Conservation (phyloP, 805 yeast species). For the Teunomyces barrocoloradensis region DNA sequence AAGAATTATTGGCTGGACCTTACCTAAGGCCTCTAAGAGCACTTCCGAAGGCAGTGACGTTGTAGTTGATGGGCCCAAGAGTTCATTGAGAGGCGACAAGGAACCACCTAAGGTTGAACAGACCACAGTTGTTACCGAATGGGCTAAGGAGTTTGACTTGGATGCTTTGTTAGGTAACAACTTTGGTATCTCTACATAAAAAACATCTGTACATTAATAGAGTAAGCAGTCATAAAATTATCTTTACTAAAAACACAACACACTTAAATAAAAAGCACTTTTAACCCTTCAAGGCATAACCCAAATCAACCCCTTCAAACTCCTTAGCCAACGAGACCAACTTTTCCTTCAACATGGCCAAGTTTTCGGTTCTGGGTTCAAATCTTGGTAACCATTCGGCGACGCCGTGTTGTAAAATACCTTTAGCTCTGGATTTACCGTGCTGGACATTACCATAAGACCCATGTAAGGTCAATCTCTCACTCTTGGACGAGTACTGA, state of each 20-base stretch:
- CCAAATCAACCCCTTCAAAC: constrained; percentile 32
- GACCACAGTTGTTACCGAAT: constrained; percentile 77
- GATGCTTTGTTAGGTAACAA: constrained; percentile 67
- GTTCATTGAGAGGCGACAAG: constrained; percentile 41
- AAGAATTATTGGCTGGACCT: constrained; percentile 84
- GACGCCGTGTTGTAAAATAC: constrained; percentile 55
- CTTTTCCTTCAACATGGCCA: constrained; percentile 26
- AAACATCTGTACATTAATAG: constrained; percentile 1
- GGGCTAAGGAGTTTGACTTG: constrained; percentile 94
- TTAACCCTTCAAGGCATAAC: constrained; percentile 39
- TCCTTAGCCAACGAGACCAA: constrained; percentile 28
- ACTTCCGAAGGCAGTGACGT: constrained; percentile 20
- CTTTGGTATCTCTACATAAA: constrained; percentile 29
- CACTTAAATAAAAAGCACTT: background rate
- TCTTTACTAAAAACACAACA: background rate
- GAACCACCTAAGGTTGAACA: constrained; percentile 54
- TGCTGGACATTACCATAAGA: constrained; percentile 44
- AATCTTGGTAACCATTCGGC: constrained; percentile 44
- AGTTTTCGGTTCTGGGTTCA: constrained; percentile 26
- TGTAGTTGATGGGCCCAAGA: constrained; percentile 31
- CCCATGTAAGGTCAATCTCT: constrained; percentile 49
- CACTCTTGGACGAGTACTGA: constrained; percentile 34
- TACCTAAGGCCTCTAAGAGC: constrained; percentile 59
- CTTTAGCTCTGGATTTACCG: constrained; percentile 45
- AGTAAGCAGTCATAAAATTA: background rate